phyloP scores from a whole-genome alignment of 2,329 filamentous ascomycete species.

The Phialemonium atrogriseum region DNA sequence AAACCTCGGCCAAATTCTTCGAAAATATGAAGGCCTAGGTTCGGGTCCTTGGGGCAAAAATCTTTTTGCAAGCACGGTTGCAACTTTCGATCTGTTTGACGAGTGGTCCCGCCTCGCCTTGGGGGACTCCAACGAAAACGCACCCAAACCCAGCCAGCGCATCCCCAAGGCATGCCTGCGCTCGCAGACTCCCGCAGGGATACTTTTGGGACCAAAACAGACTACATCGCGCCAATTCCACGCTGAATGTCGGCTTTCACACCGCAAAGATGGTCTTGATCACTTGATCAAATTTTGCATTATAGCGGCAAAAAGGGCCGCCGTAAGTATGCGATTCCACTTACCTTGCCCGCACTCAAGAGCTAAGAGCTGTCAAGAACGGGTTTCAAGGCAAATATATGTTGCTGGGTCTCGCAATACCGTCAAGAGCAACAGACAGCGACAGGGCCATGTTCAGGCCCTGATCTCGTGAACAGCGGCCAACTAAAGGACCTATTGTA shows the following conservation, averaged over 20 bases:
- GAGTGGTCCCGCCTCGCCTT: not conserved
- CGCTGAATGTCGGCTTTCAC: not conserved
- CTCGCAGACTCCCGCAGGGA: too few species aligned
- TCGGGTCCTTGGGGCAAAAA: too few species aligned
- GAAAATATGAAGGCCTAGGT: too few species aligned
- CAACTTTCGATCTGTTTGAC: too few species aligned
- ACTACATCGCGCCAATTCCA: not conserved
- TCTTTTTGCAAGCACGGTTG: too few species aligned
- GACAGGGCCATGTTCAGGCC: too few species aligned
- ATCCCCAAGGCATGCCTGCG: too few species aligned
- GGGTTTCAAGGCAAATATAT: not conserved
- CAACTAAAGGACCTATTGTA: too few species aligned
- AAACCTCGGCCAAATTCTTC: too few species aligned
- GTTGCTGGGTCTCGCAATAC: too few species aligned
- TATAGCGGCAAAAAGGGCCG: not conserved
- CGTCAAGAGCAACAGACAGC: slow-evolving; percentile 2
- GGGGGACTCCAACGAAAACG: not conserved
- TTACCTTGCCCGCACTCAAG: not conserved
- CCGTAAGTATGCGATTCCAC: not conserved
- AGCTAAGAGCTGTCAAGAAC: not conserved
- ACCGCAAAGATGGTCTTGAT: not conserved
- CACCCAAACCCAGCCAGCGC: slow-evolving; percentile 1
- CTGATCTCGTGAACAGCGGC: too few species aligned
- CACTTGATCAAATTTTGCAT: slow-evolving; percentile 1
- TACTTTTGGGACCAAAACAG: not conserved